Conservation (phyloP, 1,284 basidiomycete species). For the Puccinia triticina region DNA sequence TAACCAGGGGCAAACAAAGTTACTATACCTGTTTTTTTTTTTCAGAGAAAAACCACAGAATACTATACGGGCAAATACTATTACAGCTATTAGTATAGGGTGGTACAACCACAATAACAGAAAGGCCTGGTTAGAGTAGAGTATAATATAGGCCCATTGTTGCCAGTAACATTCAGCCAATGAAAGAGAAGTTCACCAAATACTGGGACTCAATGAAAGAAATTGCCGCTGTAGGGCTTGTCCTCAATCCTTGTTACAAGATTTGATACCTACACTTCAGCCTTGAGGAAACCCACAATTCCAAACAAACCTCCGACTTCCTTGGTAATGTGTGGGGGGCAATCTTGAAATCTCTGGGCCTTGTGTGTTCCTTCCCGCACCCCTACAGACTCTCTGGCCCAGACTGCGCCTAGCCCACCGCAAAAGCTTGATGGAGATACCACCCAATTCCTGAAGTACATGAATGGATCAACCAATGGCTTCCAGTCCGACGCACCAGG, state of each 20-base stretch:
- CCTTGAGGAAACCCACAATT: not conserved
- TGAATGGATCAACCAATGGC: not conserved
- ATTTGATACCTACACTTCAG: not conserved
- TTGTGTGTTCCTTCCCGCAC: not conserved
- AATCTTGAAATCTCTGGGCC: not conserved
- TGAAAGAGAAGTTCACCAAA: too few species aligned
- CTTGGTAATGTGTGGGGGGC: not conserved
- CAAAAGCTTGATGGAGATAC: not conserved
- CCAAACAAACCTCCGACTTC: not conserved
- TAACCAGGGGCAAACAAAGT: too few species aligned
- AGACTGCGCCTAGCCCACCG: not conserved
- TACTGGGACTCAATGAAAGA: conserved; percentile 1
- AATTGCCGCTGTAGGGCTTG: not conserved
- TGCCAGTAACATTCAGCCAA: too few species aligned
- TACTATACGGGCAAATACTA: too few species aligned
- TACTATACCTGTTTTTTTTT: too few species aligned
- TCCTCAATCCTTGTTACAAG: not conserved
- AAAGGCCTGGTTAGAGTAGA: too few species aligned
- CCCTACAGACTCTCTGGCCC: too few species aligned
- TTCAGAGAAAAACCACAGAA: too few species aligned
- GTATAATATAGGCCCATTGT: too few species aligned
- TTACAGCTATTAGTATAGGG: too few species aligned
- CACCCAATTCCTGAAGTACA: not conserved
- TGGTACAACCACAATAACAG: too few species aligned
- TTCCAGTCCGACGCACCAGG: not conserved